Base-by-base conservation (phyloP, 352 stramenopile species). In the Blastocystis sp. region DNA sequence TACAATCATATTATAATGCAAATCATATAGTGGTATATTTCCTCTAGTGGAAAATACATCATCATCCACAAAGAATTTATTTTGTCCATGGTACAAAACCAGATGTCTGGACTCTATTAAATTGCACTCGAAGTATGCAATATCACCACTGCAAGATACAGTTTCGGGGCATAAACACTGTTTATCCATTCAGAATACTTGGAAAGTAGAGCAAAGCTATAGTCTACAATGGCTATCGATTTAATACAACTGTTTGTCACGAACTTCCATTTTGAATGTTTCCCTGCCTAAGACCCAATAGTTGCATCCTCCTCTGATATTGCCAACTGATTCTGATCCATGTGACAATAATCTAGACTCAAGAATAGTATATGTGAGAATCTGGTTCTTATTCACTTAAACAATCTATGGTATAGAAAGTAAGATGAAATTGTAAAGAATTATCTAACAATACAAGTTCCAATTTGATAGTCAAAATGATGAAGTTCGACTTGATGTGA, bases 391-490 rank as follows among this genome's bases (percentile, higher is more conserved):
- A 0, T 85, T 55, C 24, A 85, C 53, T n/a, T 69, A 37, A n/a
- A 47, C 47, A n/a, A 55, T 85, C 2, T 56, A 56, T 47, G 65
- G 73, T 20, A 85, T 85, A 24, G 13, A 18, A 1, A 50, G 54
- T 6, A 55, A 55, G 34, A 66, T 50, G 7, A 53, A 53, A 11
- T 69, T 34, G 26, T 55, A 85, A 45, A 69, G 73, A 9, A 50
- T 24, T 55, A 85, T 85, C 37, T 68, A 85, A 24, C 43, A 85
- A 43, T 55, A 85, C 24, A 26, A 68, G 56, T 85, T 85, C 73
- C 73, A 85, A 53, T 85, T 85, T 2, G 73, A 85, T 1, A 85
- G 56, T 50, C 73, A 85, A 0, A 85, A 41, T 85, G 73, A 45
- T 85, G 54, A 30, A 85, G 68, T 1, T 26, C 9, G 30, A 66